Evolutionary conservation across 441 rosid genomes (phyloP).

Genomic region (Aleurites moluccanus): DNA sequence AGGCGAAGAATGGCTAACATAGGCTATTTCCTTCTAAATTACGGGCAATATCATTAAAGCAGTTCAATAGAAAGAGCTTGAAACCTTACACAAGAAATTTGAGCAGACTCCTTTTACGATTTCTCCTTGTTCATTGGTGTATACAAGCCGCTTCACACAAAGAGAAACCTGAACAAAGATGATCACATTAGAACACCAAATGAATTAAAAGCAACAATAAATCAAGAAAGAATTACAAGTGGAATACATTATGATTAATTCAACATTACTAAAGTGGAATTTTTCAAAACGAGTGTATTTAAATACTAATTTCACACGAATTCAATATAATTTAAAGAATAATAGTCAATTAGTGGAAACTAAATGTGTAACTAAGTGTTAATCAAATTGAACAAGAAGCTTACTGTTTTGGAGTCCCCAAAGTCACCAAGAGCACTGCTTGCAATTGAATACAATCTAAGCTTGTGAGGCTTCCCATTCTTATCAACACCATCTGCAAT

Average conservation of each 20-base stretch:
- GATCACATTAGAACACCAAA: constrained; percentile 14
- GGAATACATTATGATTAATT: neutral
- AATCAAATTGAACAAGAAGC: constrained; percentile 21
- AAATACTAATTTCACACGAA: neutral
- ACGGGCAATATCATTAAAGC: neutral
- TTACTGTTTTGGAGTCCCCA: constrained; percentile 91
- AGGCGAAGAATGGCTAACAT: neutral
- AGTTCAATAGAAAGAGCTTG: constrained; percentile 82
- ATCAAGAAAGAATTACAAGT: neutral
- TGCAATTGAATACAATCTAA: constrained; percentile 39
- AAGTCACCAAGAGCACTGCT: constrained; percentile 96
- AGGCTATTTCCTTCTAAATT: neutral
- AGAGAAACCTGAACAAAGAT: constrained; percentile 62
- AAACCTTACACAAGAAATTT: constrained; percentile 88
- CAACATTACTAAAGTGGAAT: no score
- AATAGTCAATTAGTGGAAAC: neutral
- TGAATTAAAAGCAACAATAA: neutral
- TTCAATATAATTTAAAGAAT: neutral
- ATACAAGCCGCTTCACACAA: constrained; percentile 87
- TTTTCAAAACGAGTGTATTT: no score
- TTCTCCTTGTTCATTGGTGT: constrained; percentile 83
- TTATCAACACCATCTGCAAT: no score
- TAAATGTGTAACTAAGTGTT: neutral
- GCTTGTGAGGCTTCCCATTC: no score
- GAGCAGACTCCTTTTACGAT: constrained; percentile 98